These are phyloP conservation scores for Rhodosporidiobolus sp. DNA, from an alignment of 768 basidiomycete species.

Conservation along the genomic window DNA sequence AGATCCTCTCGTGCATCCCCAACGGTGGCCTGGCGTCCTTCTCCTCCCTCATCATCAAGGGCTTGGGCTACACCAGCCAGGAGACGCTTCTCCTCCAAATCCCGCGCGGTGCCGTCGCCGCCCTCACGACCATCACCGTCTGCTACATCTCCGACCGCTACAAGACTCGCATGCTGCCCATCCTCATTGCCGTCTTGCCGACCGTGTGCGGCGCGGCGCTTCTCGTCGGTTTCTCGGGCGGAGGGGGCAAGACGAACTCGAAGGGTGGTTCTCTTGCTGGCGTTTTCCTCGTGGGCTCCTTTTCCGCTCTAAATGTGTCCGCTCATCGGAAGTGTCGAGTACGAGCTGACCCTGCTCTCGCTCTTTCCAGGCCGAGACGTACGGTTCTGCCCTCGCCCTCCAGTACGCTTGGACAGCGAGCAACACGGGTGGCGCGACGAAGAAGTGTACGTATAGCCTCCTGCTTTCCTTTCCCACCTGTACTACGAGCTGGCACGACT, in stretches of 20 bases:
- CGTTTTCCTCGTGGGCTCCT: conserved; percentile 35
- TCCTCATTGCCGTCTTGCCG: not conserved
- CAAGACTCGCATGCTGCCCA: conserved; percentile 9
- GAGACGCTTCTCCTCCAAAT: conserved; percentile 61
- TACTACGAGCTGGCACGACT: too few species aligned
- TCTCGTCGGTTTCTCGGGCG: conserved; percentile 58
- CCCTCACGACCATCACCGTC: conserved; percentile 53
- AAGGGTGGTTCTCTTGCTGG: conserved; percentile 62
- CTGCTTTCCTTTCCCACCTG: not conserved
- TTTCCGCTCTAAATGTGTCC: not conserved
- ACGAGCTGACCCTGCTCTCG: conserved; percentile 50
- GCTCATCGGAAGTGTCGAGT: too few species aligned
- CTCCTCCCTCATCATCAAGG: not conserved
- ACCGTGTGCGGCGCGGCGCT: conserved; percentile 60
- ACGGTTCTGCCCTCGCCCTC: conserved; percentile 60
- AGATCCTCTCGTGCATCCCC: conserved; percentile 51
- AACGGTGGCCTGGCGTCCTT: conserved; percentile 46
- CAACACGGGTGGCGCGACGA: conserved; percentile 64
- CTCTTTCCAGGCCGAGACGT: conserved; percentile 50
- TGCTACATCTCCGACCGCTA: conserved; percentile 8
- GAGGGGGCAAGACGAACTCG: conserved; percentile 39
- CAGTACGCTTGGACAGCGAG: conserved; percentile 66
- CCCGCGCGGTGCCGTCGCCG: conserved; percentile 58
- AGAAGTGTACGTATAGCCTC: conserved; percentile 53
- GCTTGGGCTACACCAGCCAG: not conserved